These are phyloP conservation scores for Monosporascus cannonballus DNA, from an alignment of 2,329 filamentous ascomycete genomes.

Conservation along the genomic window DNA sequence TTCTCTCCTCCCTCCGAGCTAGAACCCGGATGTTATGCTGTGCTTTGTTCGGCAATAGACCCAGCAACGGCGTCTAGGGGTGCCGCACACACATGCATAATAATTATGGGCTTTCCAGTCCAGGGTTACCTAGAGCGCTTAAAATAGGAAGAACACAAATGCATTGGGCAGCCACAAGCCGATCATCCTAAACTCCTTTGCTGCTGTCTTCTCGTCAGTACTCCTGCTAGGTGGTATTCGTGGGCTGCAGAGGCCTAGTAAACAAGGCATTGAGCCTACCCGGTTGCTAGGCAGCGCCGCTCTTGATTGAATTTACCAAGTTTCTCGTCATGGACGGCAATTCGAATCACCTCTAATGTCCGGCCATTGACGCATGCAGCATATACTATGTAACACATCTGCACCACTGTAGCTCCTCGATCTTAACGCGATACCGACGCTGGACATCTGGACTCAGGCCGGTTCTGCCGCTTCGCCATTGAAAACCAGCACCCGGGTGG, in stretches of 20 bases:
- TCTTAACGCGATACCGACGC: neutral
- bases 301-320: neutral
- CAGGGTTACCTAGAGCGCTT: neutral
- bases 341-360: neutral
- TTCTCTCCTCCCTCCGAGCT: no score
- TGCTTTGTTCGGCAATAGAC: neutral
- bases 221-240: no score
- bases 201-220: no score
- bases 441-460: neutral
- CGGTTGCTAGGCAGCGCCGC: neutral
- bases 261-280: no score
- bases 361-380: neutral
- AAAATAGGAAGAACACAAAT: neutral
- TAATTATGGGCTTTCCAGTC: no score
- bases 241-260: no score
- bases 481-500: neutral
- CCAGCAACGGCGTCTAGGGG: neutral
- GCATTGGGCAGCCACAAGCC: neutral
- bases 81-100: no score
- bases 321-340: neutral
- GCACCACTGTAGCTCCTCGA: neutral
- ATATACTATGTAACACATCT: neutral
- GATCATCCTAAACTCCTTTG: no score
- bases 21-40: no score
- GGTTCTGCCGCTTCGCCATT: neutral